phyloP scores from a whole-genome alignment of 371 early-diverging fungal genomes.

The Mucor racemosus region DNA sequence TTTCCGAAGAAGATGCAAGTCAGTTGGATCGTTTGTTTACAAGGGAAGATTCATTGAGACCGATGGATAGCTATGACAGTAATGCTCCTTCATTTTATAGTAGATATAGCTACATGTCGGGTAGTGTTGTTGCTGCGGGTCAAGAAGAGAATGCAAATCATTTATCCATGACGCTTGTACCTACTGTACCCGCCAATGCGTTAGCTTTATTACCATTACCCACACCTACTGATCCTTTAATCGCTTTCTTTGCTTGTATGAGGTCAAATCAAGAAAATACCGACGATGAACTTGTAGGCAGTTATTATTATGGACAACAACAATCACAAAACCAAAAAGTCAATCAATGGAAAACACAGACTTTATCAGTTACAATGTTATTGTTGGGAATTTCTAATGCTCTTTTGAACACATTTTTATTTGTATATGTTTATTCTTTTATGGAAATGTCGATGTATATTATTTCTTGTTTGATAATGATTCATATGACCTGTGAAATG shows the following conservation, averaged over 20 bases:
- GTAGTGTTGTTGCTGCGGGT: neutral
- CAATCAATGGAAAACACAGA: slow-evolving; percentile 26
- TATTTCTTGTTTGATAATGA: slow-evolving; percentile 25
- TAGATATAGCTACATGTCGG: neutral
- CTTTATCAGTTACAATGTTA: slow-evolving; percentile 27
- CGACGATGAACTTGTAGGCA: slow-evolving; percentile 12
- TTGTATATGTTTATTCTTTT: slow-evolving; percentile 31
- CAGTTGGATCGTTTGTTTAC: slow-evolving; percentile 38
- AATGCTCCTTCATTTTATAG: slow-evolving; percentile 25
- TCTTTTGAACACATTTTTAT: slow-evolving; percentile 36
- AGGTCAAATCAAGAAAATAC: slow-evolving; percentile 9
- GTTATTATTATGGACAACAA: slow-evolving; percentile 8
- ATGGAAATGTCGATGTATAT: slow-evolving; percentile 32
- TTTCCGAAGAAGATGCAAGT: slow-evolving; percentile 47
- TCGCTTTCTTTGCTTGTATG: slow-evolving; percentile 22
- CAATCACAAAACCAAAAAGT: slow-evolving; percentile 4
- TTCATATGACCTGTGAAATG: slow-evolving; percentile 24
- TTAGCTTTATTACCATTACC: slow-evolving; percentile 38
- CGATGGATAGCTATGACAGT: slow-evolving; percentile 27
- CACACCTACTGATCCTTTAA: slow-evolving; percentile 34
- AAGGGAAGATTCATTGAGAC: slow-evolving; percentile 26
- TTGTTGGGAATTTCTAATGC: slow-evolving; percentile 34
- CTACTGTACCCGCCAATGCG: slow-evolving; percentile 32
- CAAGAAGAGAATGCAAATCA: neutral
- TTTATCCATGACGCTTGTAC: slow-evolving; percentile 9